Evolutionary conservation across 108 stramenopile species (phyloP), one percentile per base, ranked within the genome.

Genomic region (Parietichytrium sp.): DNA sequence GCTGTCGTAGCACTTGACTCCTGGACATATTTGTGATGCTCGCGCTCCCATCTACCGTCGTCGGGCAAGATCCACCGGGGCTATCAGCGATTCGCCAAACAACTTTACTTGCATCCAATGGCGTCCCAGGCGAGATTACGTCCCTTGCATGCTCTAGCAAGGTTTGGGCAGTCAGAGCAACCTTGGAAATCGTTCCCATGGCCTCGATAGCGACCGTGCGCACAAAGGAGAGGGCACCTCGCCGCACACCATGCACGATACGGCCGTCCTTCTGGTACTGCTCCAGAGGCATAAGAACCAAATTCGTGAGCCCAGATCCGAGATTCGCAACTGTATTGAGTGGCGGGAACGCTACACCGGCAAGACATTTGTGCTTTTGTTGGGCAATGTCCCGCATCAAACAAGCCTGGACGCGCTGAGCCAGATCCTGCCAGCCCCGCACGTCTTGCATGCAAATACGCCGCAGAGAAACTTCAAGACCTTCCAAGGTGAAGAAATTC

Each of bases 201-300:
- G 61, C 61, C 33, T 72, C 61, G 61, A 72, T 72, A 6, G 61
- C 61, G n/a, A 72, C 61, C 42, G 61, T 72, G 6, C 61, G 61
- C 20, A 72, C 61, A 72, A 72, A 72, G 6, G 61, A 72, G 20
- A 42, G 38, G 13, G 61, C 45, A 42, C 61, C 61, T n/a, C 61
- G 61, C 13, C 61, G 61, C 33, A 72, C 6, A 0, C 61, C 61
- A 27, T 72, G 61, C 42, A 72, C 61, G 13, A 72, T 25, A 36
- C 61, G 61, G 6, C 61, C 61, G 42, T 72, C 61, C 61, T 1
- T 72, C 33, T 72, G 61, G 61, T 72, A 72, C 61, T 72, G 61
- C 61, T 72, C 61, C 8, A 72, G 33, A 15, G 61, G 61, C 61
- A 72, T 72, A 10, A 72, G 42, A 33, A 72, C 61, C 10, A 72